Base-by-base conservation (phyloP, 345 rosid species). In the Aquilaria sinensis region DNA sequence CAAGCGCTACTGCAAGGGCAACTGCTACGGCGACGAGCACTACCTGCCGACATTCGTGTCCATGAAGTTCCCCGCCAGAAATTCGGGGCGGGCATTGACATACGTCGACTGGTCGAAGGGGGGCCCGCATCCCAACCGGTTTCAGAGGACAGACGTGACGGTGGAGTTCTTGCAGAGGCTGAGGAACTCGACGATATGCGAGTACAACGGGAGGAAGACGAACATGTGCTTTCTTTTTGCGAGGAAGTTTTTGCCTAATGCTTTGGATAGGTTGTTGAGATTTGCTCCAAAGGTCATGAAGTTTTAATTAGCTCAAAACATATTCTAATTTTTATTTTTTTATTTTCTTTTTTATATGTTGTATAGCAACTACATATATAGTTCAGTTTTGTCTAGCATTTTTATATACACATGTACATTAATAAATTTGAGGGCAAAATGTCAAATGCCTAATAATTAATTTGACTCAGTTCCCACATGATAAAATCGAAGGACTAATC, bases 101-200 rank as follows among this genome's bases (percentile, higher is more conserved):
- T 84, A 85, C 84, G 91, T 85, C 12, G 92, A 90, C 51, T 90
- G 98, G 98, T 80, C 91, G 2, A 69, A 53, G 62, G 72, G 91
- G 2, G 98, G 98, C 4, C 84, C 97, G 0, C 98, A 93, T 63
- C 98, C 98, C 0, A 63, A 71, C 12, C 70, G 69, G 76, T 90
- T 75, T 7, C 37, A 61, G 11, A 61, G 80, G 56, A 45, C 51
- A 6, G 72, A 72, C 4, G 80, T 87, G 64, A 84, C 81, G 4
- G 16, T 52, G n/a, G 84, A 73, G 66, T 65, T 93, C 10, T 47
- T 93, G 69, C 15, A 62, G 64, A 81, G 58, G 71, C 37, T 93
- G 64, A 90, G 98, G 67, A 73, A 65, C 15, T 67, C 77, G 23
- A 68, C 29, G 63, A 29, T 64, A 2, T 90, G 98, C 47, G 53